Conservation (phyloP, 768 basidiomycete genomes). For the Mycena albidolilacea region DNA sequence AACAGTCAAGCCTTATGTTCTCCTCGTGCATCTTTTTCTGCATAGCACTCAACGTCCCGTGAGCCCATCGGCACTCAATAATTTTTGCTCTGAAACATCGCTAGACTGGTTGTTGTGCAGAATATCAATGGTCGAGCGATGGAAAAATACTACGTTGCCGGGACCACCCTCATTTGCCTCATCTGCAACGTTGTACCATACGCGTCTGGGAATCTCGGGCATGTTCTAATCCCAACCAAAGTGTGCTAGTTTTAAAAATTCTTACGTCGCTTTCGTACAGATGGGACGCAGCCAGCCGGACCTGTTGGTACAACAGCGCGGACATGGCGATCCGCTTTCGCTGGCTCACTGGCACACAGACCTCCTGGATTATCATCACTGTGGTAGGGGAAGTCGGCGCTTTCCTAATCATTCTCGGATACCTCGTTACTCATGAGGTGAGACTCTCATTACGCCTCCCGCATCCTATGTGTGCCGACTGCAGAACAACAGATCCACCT, state of each 20-base stretch:
- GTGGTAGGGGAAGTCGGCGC: neutral
- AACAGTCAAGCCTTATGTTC: too few species aligned
- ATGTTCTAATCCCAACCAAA: neutral
- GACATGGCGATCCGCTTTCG: conserved; percentile 22
- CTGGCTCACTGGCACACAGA: conserved; percentile 46
- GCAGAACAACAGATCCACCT: neutral
- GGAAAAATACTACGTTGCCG: too few species aligned
- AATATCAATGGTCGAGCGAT: too few species aligned
- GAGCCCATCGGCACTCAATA: too few species aligned
- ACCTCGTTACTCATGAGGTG: conserved; percentile 6
- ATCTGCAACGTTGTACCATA: conserved; percentile 41
- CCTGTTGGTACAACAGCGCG: conserved; percentile 3
- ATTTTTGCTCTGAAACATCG: too few species aligned
- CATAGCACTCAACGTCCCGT: too few species aligned
- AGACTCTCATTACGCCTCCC: neutral
- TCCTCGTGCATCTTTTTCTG: too few species aligned
- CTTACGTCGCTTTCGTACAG: conserved; percentile 7
- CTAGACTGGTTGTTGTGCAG: too few species aligned
- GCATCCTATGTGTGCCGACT: neutral
- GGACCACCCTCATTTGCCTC: too few species aligned
- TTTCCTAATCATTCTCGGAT: neutral
- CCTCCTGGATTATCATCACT: conserved; percentile 27
- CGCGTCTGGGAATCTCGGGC: conserved; percentile 45
- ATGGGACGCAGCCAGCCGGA: conserved; percentile 3
- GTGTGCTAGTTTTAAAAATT: neutral